Conservation (phyloP, 208 protist genomes). For the Wallacemonas sp. region DNA sequence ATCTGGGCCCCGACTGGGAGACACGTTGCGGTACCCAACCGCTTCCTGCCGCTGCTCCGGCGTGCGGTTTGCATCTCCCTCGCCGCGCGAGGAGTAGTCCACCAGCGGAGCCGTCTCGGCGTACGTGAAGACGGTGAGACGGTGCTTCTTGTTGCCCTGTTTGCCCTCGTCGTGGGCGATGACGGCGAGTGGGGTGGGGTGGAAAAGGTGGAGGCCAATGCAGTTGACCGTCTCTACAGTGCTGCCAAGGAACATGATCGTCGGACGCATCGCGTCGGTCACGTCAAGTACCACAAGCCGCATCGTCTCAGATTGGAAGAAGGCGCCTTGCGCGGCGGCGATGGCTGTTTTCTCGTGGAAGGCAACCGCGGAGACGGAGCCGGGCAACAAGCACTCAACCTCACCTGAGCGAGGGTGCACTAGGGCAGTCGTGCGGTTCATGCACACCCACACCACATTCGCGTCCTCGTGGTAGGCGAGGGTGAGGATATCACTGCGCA, state of each 20-base stretch:
- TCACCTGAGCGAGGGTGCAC: conserved; percentile 68
- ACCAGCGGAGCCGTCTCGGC: conserved; percentile 44
- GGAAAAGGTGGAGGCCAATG: conserved; percentile 65
- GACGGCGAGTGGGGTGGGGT: conserved; percentile 55
- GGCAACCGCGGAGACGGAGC: conserved; percentile 54
- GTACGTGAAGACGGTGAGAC: conserved; percentile 77
- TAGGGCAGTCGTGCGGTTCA: conserved; percentile 47
- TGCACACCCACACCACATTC: conserved; percentile 68
- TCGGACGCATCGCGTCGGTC: conserved; percentile 45
- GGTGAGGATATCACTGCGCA: conserved; percentile 64
- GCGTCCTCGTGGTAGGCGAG: conserved; percentile 67
- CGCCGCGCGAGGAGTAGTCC: conserved; percentile 36
- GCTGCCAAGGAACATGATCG: conserved; percentile 55
- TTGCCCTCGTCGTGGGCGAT: conserved; percentile 43
- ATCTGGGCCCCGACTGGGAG: not conserved
- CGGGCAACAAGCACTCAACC: conserved; percentile 34
- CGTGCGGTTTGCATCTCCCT: conserved; percentile 30
- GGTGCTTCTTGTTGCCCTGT: conserved; percentile 32
- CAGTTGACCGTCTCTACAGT: conserved; percentile 35
- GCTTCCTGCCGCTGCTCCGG: conserved; percentile 12
- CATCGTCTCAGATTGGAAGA: conserved; percentile 41
- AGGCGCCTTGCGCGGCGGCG: conserved; percentile 60
- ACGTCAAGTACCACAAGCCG: conserved; percentile 75
- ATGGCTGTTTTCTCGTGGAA: conserved; percentile 76
- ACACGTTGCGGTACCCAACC: conserved; percentile 7